Percentiles rank a stretch among this genome's conserved stretches.
Evolutionary conservation across 2,329 filamentous ascomycete genomes (phyloP).

Genomic region (Aschersonia sp.): DNA sequence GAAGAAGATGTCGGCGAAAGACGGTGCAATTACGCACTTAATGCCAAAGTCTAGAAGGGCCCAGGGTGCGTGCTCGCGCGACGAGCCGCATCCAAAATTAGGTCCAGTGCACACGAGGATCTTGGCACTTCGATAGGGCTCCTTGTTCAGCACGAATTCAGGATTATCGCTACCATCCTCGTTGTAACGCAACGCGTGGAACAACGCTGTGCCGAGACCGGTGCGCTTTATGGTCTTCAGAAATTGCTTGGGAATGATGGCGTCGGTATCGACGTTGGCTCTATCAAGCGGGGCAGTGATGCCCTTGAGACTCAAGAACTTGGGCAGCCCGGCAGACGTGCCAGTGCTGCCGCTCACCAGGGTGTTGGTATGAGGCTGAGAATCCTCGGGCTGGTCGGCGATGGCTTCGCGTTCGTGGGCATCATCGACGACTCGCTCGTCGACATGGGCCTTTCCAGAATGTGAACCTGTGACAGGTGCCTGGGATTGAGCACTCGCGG

Average conservation of each 20-base stretch:
- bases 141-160: conserved; percentile 79
- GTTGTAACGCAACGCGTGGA: conserved; percentile 71
- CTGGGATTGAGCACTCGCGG: conserved; percentile 44
- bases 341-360: conserved; percentile 21
- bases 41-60: conserved; percentile 94
- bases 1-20: conserved; percentile 71
- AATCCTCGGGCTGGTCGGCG: conserved; percentile 47
- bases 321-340: conserved; percentile 53
- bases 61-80: conserved; percentile 93
- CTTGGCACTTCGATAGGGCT: conserved; percentile 70
- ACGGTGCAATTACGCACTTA: conserved; percentile 81
- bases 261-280: conserved; percentile 93
- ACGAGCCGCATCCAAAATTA: conserved; percentile 92
- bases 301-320: conserved; percentile 73
- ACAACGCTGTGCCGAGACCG: conserved; percentile 76
- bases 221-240: conserved; percentile 98
- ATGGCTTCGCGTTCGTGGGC: conserved; percentile 38
- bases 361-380: conserved; percentile 49
- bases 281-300: conserved; percentile 78
- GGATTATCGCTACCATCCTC: conserved; percentile 60
- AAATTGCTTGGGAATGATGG: conserved; percentile 98
- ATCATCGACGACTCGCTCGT: conserved; percentile 36
- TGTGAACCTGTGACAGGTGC: conserved; percentile 27
- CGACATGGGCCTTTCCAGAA: conserved; percentile 29
- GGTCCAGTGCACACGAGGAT: conserved; percentile 82